Evolutionary conservation across 176 grass and related monocot species (phyloP).

Genomic region (Musa beccarii): DNA sequence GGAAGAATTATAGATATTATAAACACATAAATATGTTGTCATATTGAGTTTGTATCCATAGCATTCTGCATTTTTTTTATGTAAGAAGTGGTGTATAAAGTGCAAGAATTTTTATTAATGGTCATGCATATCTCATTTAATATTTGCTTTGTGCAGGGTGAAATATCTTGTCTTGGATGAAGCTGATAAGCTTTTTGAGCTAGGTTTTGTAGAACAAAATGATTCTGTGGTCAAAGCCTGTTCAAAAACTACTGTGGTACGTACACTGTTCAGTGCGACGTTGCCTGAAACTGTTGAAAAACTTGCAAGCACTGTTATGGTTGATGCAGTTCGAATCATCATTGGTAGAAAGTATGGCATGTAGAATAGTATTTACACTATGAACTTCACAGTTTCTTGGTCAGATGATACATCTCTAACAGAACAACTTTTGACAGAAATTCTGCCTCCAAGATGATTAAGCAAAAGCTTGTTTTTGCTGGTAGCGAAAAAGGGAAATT

Average conservation of each 20-base stretch:
- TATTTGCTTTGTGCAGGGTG: constrained; percentile 49
- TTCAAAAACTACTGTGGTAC: constrained; percentile 72
- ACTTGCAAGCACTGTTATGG: constrained; percentile 90
- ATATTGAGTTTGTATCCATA: neutral
- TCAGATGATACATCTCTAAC: constrained; percentile 9
- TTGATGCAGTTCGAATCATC: constrained; percentile 81
- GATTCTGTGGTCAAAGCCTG: constrained; percentile 76
- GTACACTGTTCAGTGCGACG: constrained; percentile 87
- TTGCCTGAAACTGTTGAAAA: constrained; percentile 78
- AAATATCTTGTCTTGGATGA: constrained; percentile 95
- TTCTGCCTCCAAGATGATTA: constrained; percentile 79
- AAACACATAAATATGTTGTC: neutral
- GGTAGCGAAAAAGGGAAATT: constrained; percentile 95
- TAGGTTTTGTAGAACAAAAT: constrained; percentile 84
- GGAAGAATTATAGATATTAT: neutral
- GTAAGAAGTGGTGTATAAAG: neutral
- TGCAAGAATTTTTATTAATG: neutral
- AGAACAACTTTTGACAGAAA: constrained; percentile 42
- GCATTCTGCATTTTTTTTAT: neutral
- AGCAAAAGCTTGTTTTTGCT: constrained; percentile 78
- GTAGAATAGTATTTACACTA: constrained; percentile 6
- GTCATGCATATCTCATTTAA: neutral
- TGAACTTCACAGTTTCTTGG: constrained; percentile 8
- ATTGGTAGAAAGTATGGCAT: constrained; percentile 69
- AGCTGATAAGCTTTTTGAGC: constrained; percentile 95